A percentile compares a stretch with the other conserved stretches of the same genome.
Conservation (phyloP, 352 stramenopile species). For the Phytophthora pistaciae region DNA sequence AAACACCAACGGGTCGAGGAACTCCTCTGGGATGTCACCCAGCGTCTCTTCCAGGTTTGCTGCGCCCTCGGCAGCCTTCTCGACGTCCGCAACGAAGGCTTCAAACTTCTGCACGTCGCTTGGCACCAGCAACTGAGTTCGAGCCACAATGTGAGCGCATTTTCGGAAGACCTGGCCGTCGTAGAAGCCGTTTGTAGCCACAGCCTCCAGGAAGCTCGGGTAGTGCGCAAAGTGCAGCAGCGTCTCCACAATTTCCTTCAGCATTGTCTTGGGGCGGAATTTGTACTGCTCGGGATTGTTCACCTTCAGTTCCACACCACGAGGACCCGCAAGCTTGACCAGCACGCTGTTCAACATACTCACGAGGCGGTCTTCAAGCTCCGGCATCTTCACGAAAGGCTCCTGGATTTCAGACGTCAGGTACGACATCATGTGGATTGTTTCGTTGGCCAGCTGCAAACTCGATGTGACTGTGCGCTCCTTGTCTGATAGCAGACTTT, state of each 20-base stretch:
- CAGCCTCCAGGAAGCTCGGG: constrained; percentile 91
- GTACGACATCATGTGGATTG: constrained; percentile 98
- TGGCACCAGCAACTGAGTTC: constrained; percentile 67
- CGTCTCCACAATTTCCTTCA: constrained; percentile 96
- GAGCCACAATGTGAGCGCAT: constrained; percentile 70
- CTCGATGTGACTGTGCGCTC: constrained; percentile 94
- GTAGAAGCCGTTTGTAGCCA: constrained; percentile 92
- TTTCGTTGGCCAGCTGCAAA: constrained; percentile 97
- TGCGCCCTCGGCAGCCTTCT: constrained; percentile 49
- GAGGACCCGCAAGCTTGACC: constrained; percentile 94
- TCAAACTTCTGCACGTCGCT: constrained; percentile 61
- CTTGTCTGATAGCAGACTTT: constrained; percentile 88
- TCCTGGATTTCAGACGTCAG: constrained; percentile 95
- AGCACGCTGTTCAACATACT: constrained; percentile 97
- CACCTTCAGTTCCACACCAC: constrained; percentile 96
- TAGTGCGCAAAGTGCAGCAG: constrained; percentile 95
- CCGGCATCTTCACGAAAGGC: constrained; percentile 94
- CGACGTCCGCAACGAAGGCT: constrained; percentile 66
- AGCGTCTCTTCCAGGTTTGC: constrained; percentile 82
- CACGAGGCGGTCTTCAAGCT: constrained; percentile 95
- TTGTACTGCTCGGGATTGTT: constrained; percentile 98
- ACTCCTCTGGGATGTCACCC: constrained; percentile 96
- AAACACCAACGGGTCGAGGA: constrained; percentile 95
- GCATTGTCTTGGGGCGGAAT: constrained; percentile 98
- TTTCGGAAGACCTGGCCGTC: constrained; percentile 80